Evolutionary conservation across 345 rosid genomes (phyloP).

Genomic region (Luvunga scandens): DNA sequence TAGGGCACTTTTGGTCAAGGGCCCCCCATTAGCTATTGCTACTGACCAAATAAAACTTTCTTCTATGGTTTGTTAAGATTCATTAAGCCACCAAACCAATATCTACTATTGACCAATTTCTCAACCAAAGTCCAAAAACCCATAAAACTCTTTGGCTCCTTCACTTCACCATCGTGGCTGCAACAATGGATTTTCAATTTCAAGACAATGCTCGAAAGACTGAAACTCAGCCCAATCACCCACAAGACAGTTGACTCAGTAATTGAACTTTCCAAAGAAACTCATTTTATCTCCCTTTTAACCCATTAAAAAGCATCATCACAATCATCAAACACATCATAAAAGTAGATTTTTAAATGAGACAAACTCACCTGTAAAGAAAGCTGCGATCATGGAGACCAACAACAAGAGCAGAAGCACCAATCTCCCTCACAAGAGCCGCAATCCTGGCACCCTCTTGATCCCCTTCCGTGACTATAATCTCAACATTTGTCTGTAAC

Average conservation of each 20-base stretch:
- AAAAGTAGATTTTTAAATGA: too few species aligned
- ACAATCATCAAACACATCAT: neutral
- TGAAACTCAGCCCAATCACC: neutral
- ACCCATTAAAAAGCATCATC: neutral
- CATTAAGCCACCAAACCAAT: neutral
- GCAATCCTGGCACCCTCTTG: constrained; percentile 62
- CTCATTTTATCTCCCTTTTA: neutral
- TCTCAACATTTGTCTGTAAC: constrained; percentile 52
- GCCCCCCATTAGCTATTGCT: neutral
- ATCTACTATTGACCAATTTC: neutral
- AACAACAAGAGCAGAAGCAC: constrained; percentile 75
- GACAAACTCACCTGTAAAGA: constrained; percentile 66
- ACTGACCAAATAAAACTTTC: neutral
- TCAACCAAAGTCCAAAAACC: constrained; percentile 4
- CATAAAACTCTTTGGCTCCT: neutral
- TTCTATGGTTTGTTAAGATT: neutral
- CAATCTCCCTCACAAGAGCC: constrained; percentile 64
- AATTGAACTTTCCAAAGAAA: neutral
- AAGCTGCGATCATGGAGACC: constrained; percentile 93
- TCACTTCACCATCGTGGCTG: neutral
- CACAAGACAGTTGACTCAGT: neutral
- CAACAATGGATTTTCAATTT: constrained; percentile 5
- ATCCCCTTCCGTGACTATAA: constrained; percentile 84
- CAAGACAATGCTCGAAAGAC: neutral
- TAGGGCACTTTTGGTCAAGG: neutral